phyloP scores from a whole-genome alignment of 2,329 filamentous ascomycete species.

The Colletotrichum nymphaeae region DNA sequence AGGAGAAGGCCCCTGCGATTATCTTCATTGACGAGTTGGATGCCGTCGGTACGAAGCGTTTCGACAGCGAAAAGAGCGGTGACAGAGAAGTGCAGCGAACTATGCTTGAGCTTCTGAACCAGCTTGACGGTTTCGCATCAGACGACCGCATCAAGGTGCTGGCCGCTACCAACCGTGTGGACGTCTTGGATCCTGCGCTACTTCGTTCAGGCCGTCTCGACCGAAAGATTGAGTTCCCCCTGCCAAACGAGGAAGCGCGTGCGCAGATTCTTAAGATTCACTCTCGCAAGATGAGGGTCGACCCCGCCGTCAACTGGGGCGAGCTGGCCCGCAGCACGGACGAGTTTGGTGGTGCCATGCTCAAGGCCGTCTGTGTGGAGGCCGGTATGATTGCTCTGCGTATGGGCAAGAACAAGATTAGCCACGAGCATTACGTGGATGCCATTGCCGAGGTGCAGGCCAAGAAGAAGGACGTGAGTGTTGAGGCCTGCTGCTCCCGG shows the following conservation, averaged over 20 bases:
- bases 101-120: conserved; percentile 98
- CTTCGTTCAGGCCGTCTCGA: conserved; percentile 93
- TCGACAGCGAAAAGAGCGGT: conserved; percentile 98
- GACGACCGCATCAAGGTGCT: conserved; percentile 97
- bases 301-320: conserved; percentile 92
- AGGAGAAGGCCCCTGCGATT: conserved; percentile 98
- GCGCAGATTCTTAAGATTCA: conserved; percentile 98
- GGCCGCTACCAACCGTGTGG: conserved; percentile 93
- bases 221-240: conserved; percentile 97
- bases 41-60: conserved; percentile 98
- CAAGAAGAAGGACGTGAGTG: conserved; percentile 89
- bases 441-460: conserved; percentile 96
- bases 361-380: conserved; percentile 99
- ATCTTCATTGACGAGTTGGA: conserved; percentile 99
- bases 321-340: conserved; percentile 97
- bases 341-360: conserved; percentile 96
- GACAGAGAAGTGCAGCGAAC: conserved; percentile 98
- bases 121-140: conserved; percentile 96
- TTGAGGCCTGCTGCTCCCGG: neutral
- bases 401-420: conserved; percentile 95
- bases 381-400: conserved; percentile 98
- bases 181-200: conserved; percentile 91
- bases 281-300: conserved; percentile 97
- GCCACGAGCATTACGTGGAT: conserved; percentile 98
- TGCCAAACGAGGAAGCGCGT: conserved; percentile 97